Evolutionary conservation across 768 basidiomycete genomes (phyloP), one percentile per base, ranked within the genome.

Genomic region (Pluteus cervinus): DNA sequence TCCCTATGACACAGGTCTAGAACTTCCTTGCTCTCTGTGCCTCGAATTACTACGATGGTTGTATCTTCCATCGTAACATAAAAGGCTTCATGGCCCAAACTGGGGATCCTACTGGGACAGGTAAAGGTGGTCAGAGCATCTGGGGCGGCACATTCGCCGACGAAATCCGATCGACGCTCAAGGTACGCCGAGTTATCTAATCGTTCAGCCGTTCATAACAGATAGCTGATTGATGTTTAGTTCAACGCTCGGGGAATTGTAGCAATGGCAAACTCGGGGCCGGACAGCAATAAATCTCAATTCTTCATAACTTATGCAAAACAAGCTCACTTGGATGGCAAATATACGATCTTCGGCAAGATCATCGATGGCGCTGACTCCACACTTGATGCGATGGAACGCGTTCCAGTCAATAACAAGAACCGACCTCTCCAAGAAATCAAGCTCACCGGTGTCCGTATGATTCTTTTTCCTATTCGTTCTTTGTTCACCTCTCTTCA

Each of bases 321-420:
- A 57, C 94, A 97, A 50, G 63, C 87, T 1, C 93, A 96, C 56
- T 75, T 99, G 11, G 94, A 99, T 54, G 82, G 82, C 46, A 97
- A 96, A 56, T 86, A 87, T 61, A 90, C 90, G 11, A 96, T 97
- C 36, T 81, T 98, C 43, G 94, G 91, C 40, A 90, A 86, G 68
- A 92, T 99, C n/a, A 98, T 99, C 48, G 96, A 99, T 54, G 96
- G 96, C 14, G 76, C 75, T n/a, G 93, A 99, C 55, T 79, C 88
- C 3, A 88, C 93, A 4, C 63, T 99, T 30, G 96, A 98, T 50
- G 72, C 75, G n/a, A 90, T 97, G 76, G 96, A 98, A 57, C 77
- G 81, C 16, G 80, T 83, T 1, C 90, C 91, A 1, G 94, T 98
- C 40, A 90, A 78, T 54, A 71, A 79, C 42, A 99, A 97, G 63